Base-by-base conservation (phyloP, 176 grass and related monocot genomes). In the Cocos nucifera region DNA sequence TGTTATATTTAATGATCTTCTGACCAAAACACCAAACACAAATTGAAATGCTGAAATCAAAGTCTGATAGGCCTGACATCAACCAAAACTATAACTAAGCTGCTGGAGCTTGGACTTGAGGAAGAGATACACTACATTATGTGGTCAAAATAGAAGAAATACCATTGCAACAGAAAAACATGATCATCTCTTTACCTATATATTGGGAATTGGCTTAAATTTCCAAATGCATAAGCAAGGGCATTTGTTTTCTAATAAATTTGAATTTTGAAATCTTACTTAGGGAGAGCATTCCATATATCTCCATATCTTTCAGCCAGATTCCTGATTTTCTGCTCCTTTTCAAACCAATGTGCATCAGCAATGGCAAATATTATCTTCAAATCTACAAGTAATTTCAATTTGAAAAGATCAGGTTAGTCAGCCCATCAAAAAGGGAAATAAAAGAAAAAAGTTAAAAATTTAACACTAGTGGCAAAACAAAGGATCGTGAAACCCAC, bases 291-390 rank as follows among this genome's bases (percentile, higher is more conserved):
- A 54, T 76, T 81, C 93, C 93, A 98, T 76, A 92, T 83, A 74
- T 92, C 84, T 65, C 49, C 53, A 73, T 98, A 98, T 83, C 81
- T 85, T 76, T 64, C 62, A 29, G 79, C 69, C 48, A 98, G 78
- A 81, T 78, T 73, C 63, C 66, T 88, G 55, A 98, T 92, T 59
- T 73, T 80, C 25, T 98, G 57, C 58, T 92, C 78, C 75, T 75
- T 91, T 66, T 50, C 69, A 69, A 85, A 74, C 83, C 83, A 91
- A n/a, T 80, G 63, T 15, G 51, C 19, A 73, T 98, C 93, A 54
- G 44, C 68, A 44, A 87, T 44, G 73, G 23, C 69, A 77, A 91
- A 88, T 0, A 73, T 67, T 75, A 88, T 73, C 66, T 58, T 88
- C 55, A 71, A 25, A 76, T 78, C 93, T 98, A 27, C 22, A 64